Evolutionary conservation across 192 early-diverging fungal genomes (phyloP).

Genomic region (Gryganskiella cystojenkinii): DNA sequence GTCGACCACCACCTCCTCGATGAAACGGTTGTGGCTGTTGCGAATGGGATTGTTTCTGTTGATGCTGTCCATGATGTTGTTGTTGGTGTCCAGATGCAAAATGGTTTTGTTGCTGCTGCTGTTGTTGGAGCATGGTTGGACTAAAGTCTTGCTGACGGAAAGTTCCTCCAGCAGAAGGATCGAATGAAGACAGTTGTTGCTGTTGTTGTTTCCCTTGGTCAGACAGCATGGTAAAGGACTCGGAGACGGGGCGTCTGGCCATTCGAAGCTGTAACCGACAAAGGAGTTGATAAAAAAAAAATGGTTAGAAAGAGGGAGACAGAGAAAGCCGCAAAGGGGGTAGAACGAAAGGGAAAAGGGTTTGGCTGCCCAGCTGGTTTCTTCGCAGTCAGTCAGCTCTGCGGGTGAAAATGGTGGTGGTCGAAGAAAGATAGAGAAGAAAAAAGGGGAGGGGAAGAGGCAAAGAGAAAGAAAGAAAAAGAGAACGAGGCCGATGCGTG

Average conservation of each 20-base stretch:
- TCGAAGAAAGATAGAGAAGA: neutral
- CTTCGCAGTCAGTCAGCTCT: neutral
- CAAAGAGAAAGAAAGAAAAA: neutral
- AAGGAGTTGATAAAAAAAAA: neutral
- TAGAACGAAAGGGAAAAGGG: neutral
- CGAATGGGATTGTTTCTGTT: constrained; percentile 8
- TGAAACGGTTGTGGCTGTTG: constrained; percentile 27
- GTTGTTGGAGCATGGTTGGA: constrained; percentile 45
- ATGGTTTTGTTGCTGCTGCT: constrained; percentile 35
- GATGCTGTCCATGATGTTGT: constrained; percentile 3
- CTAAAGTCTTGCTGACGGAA: constrained; percentile 44
- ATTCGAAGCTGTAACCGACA: constrained; percentile 27
- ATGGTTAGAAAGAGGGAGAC: neutral
- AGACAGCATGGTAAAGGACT: constrained; percentile 51
- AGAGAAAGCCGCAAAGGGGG: neutral
- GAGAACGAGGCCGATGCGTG: neutral
- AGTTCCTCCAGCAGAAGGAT: constrained; percentile 33
- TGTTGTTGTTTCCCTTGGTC: constrained; percentile 48
- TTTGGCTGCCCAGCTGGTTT: neutral
- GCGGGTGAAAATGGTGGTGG: neutral
- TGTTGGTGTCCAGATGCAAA: constrained; percentile 15
- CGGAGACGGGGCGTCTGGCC: constrained; percentile 52
- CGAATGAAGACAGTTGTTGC: too few relatives aligned
- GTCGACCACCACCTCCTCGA: constrained; percentile 19
- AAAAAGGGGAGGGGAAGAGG: neutral